Percentiles rank a stretch among this genome's conserved stretches.
phyloP scores from a whole-genome alignment of 2,329 filamentous ascomycete species.

The Rugonectria rugulosa region DNA sequence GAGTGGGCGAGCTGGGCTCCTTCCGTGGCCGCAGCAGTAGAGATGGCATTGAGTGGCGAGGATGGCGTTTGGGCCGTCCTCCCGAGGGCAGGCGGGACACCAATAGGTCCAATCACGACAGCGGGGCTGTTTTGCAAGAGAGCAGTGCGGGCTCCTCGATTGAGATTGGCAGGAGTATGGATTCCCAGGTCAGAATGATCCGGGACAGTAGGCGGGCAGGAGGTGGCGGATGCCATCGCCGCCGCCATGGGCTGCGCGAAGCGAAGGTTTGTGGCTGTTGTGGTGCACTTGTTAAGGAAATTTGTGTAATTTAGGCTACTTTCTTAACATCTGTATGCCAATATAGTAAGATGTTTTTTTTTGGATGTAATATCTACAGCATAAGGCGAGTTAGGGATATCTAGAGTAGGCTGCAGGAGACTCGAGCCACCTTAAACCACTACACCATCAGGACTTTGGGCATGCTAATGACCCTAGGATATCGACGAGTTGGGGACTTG shows the following conservation, averaged over 20 bases:
- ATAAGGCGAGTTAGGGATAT: too few relatives aligned
- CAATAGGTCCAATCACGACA: too few relatives aligned
- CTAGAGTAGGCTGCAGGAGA: too few relatives aligned
- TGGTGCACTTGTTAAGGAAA: slow-evolving; percentile 7
- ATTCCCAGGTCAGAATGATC: slow-evolving; percentile 4
- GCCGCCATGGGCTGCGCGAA: not conserved
- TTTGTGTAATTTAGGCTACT: not conserved
- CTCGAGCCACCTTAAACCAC: too few relatives aligned
- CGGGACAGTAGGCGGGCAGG: not conserved
- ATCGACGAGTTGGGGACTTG: too few relatives aligned
- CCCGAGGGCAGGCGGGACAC: too few relatives aligned
- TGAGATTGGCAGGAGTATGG: not conserved
- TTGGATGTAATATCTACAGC: too few relatives aligned
- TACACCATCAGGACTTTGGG: too few relatives aligned
- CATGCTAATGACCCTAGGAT: too few relatives aligned
- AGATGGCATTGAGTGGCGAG: not conserved
- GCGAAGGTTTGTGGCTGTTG: not conserved
- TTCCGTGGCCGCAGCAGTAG: slow-evolving; percentile 12
- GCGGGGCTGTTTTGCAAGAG: slow-evolving; percentile 14
- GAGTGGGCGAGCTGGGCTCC: slow-evolving; percentile 7
- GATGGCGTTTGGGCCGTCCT: not conserved
- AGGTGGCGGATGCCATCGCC: not conserved
- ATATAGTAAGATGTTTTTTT: not conserved
- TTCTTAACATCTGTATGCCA: slow-evolving; percentile 10
- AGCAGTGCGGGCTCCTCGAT: slow-evolving; percentile 2